A percentile compares a stretch with the other conserved stretches of the same genome.
phyloP scores from a whole-genome alignment of 225 moss, liverwort and hornwort genomes.

The Neckera pumila region DNA sequence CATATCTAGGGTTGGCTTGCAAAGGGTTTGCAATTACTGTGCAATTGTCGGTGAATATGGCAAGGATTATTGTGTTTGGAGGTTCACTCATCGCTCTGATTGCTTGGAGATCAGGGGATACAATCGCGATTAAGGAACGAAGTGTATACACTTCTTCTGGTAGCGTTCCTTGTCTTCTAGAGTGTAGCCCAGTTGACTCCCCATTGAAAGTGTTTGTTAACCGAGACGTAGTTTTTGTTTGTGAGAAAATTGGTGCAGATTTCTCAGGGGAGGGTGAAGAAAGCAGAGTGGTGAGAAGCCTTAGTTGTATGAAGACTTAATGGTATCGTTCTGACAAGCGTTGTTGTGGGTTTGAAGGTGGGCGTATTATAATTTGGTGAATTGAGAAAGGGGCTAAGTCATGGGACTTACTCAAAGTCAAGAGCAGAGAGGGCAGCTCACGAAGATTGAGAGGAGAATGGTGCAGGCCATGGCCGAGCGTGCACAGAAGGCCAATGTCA shows the following conservation, averaged over 20 bases:
- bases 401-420: constrained; percentile 44
- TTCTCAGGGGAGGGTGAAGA: not conserved
- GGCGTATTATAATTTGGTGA: not conserved
- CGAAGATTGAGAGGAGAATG: constrained; percentile 62
- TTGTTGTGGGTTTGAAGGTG: constrained; percentile 2
- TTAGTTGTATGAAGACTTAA: not conserved
- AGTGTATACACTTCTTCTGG: not conserved
- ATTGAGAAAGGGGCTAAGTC: not conserved
- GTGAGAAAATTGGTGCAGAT: not conserved
- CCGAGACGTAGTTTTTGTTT: not conserved
- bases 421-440: constrained; percentile 39
- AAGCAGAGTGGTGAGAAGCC: not conserved
- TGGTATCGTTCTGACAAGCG: not conserved
- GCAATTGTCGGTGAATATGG: not conserved
- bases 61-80: not conserved
- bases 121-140: not conserved
- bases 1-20: not conserved
- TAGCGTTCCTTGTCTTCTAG: not conserved
- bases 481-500: constrained; percentile 43
- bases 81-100: not conserved
- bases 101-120: not conserved
- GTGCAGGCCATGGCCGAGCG: constrained; percentile 60
- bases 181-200: not conserved
- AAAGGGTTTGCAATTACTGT: not conserved
- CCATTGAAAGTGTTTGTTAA: not conserved